Conservation (phyloP, 345 rosid genomes). For the Brassica carinata region DNA sequence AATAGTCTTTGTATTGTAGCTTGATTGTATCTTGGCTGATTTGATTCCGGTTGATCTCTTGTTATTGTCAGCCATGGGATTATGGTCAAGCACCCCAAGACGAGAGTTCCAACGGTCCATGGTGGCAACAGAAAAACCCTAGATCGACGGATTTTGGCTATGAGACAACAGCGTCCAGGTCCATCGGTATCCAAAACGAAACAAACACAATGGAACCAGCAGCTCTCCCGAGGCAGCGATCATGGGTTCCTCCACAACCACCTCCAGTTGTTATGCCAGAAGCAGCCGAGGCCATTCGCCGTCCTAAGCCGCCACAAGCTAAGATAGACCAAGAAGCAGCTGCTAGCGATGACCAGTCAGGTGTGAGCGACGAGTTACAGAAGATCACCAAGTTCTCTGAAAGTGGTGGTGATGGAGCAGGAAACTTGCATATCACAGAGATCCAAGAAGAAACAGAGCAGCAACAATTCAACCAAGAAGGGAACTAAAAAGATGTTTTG, state of each 20-base stretch:
- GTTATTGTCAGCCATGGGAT: conserved; percentile 79
- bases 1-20: background rate
- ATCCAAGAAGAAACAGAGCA: conserved; percentile 60
- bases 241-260: conserved; percentile 96
- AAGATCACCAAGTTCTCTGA: conserved; percentile 72
- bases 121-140: conserved; percentile 80
- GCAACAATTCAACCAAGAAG: conserved; percentile 35
- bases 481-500: conserved; percentile 34
- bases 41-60: background rate
- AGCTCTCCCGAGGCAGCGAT: conserved; percentile 45
- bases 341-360: conserved; percentile 46
- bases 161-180: conserved; percentile 47
- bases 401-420: conserved; percentile 56
- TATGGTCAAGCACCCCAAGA: conserved; percentile 51
- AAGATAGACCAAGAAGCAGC: conserved; percentile 55
- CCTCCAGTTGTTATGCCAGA: conserved; percentile 92
- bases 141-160: conserved; percentile 65
- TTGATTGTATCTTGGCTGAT: background rate
- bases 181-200: conserved; percentile 41
- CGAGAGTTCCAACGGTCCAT: conserved; percentile 46
- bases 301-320: conserved; percentile 62
- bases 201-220: conserved; percentile 47
- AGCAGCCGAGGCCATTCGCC: conserved; percentile 94
- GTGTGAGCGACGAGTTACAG: conserved; percentile 63
- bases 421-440: conserved; percentile 46